These are phyloP conservation scores for Rhizoclosmatium globosum DNA, from an alignment of 192 early-diverging fungal genomes.

Conservation along the genomic window DNA sequence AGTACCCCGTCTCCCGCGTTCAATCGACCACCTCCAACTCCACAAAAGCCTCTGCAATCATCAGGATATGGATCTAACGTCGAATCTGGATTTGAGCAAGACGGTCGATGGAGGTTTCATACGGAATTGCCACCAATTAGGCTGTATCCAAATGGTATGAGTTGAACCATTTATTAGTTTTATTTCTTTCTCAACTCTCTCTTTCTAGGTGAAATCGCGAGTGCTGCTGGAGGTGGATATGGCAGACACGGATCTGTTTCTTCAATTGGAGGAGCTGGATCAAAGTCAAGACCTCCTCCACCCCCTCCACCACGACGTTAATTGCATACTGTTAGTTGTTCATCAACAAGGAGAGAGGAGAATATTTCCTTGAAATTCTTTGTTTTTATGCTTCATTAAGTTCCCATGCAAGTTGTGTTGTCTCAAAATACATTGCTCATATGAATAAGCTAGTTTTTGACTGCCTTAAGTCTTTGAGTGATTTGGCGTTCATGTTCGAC, in stretches of 20 bases:
- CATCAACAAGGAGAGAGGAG: no score
- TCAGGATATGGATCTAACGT: constrained; percentile 2
- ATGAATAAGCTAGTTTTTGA: no score
- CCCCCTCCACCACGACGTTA: constrained; percentile 42
- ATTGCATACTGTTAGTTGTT: no score
- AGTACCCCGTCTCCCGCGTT: constrained; percentile 22
- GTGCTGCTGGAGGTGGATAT: not conserved
- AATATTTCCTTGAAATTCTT: no score
- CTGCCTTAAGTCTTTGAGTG: no score
- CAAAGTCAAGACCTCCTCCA: constrained; percentile 33
- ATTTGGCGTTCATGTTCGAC: no score
- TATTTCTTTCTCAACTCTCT: no score
- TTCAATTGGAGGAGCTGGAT: constrained; percentile 12
- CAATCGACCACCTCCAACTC: constrained; percentile 22
- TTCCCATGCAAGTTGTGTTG: no score
- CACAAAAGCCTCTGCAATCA: not conserved
- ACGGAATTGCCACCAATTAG: constrained; percentile 60
- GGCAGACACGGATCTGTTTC: not conserved
- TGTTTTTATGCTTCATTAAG: no score
- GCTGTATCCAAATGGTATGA: constrained; percentile 42
- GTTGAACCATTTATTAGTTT: no score
- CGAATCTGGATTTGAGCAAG: constrained; percentile 32
- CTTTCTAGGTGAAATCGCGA: constrained; percentile 40
- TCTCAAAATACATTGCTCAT: no score
- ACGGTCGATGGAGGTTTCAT: constrained; percentile 55